Evolutionary conservation across 495 filamentous ascomycete genomes (phyloP).

Genomic region (Hypoxylon trugodes): DNA sequence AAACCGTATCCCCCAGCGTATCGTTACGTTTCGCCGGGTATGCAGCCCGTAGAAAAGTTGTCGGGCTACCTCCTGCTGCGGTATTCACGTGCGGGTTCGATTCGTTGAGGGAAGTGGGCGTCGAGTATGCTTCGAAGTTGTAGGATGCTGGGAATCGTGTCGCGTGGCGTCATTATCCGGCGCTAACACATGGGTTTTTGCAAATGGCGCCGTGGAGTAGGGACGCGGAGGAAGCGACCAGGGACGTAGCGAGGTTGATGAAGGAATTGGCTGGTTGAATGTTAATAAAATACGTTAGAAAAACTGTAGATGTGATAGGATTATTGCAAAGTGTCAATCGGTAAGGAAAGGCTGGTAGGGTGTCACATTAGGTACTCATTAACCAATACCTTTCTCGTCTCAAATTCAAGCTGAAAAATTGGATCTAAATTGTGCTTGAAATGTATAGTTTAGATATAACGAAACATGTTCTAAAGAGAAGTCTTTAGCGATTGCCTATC

Average conservation of each 20-base stretch:
- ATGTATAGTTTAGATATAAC: constrained; percentile 25
- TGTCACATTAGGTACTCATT: no score
- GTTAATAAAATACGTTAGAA: no score
- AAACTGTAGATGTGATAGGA: background rate
- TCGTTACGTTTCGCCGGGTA: constrained; percentile 35
- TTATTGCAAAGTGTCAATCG: no score
- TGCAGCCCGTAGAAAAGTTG: constrained; percentile 28
- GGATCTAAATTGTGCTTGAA: background rate
- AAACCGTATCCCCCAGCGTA: constrained; percentile 17
- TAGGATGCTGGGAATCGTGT: constrained; percentile 41
- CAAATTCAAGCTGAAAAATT: no score
- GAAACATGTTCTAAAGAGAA: constrained; percentile 39
- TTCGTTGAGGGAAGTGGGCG: constrained; percentile 48
- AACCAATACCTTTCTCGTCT: no score
- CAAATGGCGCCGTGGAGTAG: constrained; percentile 50
- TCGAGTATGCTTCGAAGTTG: constrained; percentile 49
- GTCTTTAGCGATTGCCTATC: background rate
- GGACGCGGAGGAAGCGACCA: constrained; percentile 40
- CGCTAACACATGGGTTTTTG: constrained; percentile 46
- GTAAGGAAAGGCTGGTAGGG: no score
- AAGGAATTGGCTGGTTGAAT: background rate
- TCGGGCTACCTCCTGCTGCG: constrained; percentile 34
- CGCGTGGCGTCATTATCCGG: constrained; percentile 44
- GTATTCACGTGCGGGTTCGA: constrained; percentile 52
- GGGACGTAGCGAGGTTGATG: constrained; percentile 7